Base-by-base conservation (phyloP, 805 yeast genomes). In the Candida nanaspora region DNA sequence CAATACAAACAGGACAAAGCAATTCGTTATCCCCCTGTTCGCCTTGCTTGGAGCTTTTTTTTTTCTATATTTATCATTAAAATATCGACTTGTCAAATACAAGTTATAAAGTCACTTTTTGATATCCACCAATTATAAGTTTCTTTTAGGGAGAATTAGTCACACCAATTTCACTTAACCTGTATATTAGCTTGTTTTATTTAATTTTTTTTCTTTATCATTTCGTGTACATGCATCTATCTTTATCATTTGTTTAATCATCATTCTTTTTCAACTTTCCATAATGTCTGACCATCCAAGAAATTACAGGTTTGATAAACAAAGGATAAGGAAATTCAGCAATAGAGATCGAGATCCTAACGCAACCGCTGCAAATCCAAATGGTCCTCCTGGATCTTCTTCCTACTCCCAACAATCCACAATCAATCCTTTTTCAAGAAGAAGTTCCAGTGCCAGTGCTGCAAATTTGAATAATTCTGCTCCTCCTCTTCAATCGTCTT, bases 391-490 rank as follows among this genome's bases (percentile, higher is more conserved):
- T 15, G 44, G 40, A 29, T 38, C 48, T 6, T 37, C 51, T 21
- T 41, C 57, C 9, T 49, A 48, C 39, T 26, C 50, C 8, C 57
- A 50, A 35, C 53, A 48, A 25, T 36, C 50, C 4, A 40, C 51
- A 2, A 37, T 47, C 21, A 59, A 58, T 38, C 63, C 63, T 2
- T 58, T 59, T 3, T 54, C 62, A n/a, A 43, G 57, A 38, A 46
- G 58, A 35, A 16, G n/a, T 15, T 23, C 28, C 6, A 2, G 16
- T 30, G 19, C 27, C 10, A 7, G 11, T n/a, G n/a, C 26, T 15
- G 15, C 36, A 21, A 33, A 33, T 19, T 33, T 21, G 22, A 26
- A 18, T 26, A 35, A 19, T n/a, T 4, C 18, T 6, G 19, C 22
- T 6, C 32, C 21, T 8, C 30, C 4, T 26, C 37, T 4, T 13